Conservation (phyloP, 768 basidiomycete genomes). For the Trametes maxima region DNA sequence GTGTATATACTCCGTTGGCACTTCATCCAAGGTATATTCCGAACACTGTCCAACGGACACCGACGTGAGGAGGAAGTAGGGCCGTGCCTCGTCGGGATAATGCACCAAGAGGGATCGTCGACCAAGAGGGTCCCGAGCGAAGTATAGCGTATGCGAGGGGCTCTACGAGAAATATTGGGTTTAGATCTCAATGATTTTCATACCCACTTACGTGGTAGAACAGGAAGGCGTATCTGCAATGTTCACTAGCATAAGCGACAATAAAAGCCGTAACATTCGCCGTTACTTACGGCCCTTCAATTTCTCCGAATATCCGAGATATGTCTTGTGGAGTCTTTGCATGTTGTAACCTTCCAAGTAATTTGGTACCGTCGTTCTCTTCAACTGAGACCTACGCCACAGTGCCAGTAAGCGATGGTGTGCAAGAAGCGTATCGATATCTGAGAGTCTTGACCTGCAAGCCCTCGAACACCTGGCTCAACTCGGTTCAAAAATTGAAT, state of each 20-base stretch:
- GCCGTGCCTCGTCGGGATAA: conserved; percentile 47
- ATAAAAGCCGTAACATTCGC: neutral
- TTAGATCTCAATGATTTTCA: neutral
- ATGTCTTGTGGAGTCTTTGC: conserved; percentile 43
- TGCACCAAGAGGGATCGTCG: conserved; percentile 83
- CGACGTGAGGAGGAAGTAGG: conserved; percentile 66
- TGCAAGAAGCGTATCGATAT: neutral
- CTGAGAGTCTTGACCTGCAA: conserved; percentile 50
- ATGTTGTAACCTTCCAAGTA: conserved; percentile 40
- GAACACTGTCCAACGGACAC: conserved; percentile 55
- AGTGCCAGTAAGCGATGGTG: neutral
- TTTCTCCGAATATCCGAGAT: conserved; percentile 49
- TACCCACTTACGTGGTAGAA: conserved; percentile 66
- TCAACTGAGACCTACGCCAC: conserved; percentile 48
- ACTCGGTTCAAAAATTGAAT: neutral
- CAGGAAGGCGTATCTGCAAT: conserved; percentile 72
- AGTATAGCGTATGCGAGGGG: conserved; percentile 55
- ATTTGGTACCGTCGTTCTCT: conserved; percentile 75
- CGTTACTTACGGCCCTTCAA: conserved; percentile 81
- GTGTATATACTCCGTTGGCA: conserved; percentile 60
- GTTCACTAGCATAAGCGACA: neutral
- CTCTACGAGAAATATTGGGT: conserved; percentile 36
- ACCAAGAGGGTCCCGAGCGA: conserved; percentile 82
- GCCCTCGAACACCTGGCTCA: conserved; percentile 70
- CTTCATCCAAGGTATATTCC: conserved; percentile 58